Percentiles rank a stretch among this genome's conserved stretches.
phyloP scores from a whole-genome alignment of 176 grass and related monocot genomes.

The Oryza punctata region DNA sequence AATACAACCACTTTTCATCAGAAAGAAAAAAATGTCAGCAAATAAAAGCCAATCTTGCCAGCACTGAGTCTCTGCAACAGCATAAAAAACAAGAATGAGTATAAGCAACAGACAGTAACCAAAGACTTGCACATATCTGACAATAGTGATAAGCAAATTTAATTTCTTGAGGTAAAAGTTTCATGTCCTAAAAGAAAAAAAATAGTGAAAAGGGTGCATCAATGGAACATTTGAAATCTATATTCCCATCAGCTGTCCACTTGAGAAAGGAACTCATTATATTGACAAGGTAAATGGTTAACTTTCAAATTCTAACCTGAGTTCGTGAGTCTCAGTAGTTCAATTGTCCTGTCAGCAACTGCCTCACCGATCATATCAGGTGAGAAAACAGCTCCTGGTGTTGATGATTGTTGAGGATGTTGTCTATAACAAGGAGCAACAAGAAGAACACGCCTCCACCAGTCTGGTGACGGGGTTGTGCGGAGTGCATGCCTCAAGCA shows the following conservation, averaged over 20 bases:
- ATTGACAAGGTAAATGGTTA: conserved; percentile 18
- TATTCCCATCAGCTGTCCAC: conserved; percentile 13
- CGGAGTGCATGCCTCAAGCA: conserved; percentile 95
- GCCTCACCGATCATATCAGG: conserved; percentile 98
- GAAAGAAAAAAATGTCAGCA: conserved; percentile 97
- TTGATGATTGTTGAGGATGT: conserved; percentile 72
- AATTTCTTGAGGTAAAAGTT: conserved; percentile 14
- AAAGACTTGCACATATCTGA: conserved; percentile 7
- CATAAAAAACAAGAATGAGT: conserved; percentile 32
- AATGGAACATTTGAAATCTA: background rate
- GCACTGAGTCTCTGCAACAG: conserved; percentile 76
- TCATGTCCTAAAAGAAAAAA: conserved; percentile 2
- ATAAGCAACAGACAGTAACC: conserved; percentile 30
- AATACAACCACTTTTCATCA: conserved; percentile 98
- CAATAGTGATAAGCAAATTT: conserved; percentile 7
- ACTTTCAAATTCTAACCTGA: conserved; percentile 64
- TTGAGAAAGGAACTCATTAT: conserved; percentile 30
- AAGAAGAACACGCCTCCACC: conserved; percentile 98
- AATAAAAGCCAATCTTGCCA: conserved; percentile 99
- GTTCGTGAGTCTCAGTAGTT: conserved; percentile 84
- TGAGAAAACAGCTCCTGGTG: conserved; percentile 93
- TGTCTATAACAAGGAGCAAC: conserved; percentile 94
- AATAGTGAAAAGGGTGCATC: conserved; percentile 1
- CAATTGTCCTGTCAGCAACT: conserved; percentile 90
- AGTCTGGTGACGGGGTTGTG: conserved; percentile 95